Evolutionary conservation across 148 eudicot genomes (phyloP), one percentile per base, ranked within the genome.

Genomic region (Rhododendron molle): DNA sequence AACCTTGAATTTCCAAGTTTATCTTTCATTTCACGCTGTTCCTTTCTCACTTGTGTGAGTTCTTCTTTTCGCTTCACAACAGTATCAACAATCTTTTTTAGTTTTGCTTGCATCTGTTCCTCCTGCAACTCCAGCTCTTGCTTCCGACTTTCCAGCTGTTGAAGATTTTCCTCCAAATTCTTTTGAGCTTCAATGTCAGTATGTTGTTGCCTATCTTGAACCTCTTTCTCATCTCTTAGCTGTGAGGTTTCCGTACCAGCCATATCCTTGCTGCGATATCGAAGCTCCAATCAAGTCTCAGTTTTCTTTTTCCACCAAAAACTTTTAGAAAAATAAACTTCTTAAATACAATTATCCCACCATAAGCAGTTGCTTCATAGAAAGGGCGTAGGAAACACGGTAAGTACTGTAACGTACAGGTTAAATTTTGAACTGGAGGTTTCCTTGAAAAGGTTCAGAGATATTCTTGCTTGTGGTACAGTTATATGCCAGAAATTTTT

Each of bases 141-240:
- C 88, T 91, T 90, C 82, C 96, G 92, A 90, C 88, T 92, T 85
- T 91, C 90, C 85, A 97, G 86, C 91, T 97, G 98, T 84, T 92
- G 96, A 89, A 93, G 91, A 90, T 95, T 97, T 85, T 93, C 98
- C 81, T 92, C 96, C 84, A 93, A 90, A 90, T 97, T 95, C 91
- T 93, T 95, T 86, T 90, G 94, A 81, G 96, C 98, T 88, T 97
- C 99, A 78, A 86, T 85, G 87, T 91, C 96, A 77, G 94, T 93
- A 90, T 91, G 93, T 40, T 97, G 99, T 89, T 97, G 96, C 94
- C 98, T 91, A 92, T 97, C 99, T 67, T 88, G 91, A 65, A 93
- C 96, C 86, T 97, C 99, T 83, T 94, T 95, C 92, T 97, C 98
- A 87, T 94, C 98, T 88, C 91, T 95, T 86, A 95, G 85, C 83